phyloP scores from a whole-genome alignment of 2,329 filamentous ascomycete genomes.

The Blastomyces gilchristii region DNA sequence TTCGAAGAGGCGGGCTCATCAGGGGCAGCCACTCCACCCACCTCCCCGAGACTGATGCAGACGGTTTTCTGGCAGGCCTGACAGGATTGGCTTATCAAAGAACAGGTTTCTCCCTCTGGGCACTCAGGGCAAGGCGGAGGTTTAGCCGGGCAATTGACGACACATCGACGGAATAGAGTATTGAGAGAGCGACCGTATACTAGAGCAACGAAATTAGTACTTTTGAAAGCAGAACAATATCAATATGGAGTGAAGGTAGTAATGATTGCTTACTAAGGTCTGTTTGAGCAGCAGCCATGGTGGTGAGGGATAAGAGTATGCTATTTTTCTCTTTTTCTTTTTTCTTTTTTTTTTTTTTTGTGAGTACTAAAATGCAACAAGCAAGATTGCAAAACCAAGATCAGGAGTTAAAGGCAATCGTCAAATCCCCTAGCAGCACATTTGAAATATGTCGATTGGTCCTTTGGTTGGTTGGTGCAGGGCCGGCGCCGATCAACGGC shows the following conservation, averaged over 20 bases:
- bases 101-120: constrained; percentile 45
- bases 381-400: not conserved
- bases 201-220: not conserved
- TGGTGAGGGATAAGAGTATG: not conserved
- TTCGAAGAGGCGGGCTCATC: constrained; percentile 44
- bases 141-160: constrained; percentile 45
- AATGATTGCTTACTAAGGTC: constrained; percentile 1
- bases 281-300: constrained; percentile 1
- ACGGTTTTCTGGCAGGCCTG: constrained; percentile 47
- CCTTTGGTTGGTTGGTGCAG: not conserved
- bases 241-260: not conserved
- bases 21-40: constrained; percentile 26
- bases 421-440: not conserved
- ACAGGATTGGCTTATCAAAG: constrained; percentile 50
- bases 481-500: constrained; percentile 11
- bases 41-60: constrained; percentile 41
- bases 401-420: not conserved
- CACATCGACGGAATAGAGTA: constrained; percentile 45
- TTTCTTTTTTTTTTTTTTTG: too few species aligned
- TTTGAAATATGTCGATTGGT: not conserved
- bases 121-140: constrained; percentile 54
- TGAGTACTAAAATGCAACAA: not conserved
- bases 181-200: constrained; percentile 23
- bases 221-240: not conserved
- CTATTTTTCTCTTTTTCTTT: not conserved